Evolutionary conservation across 768 basidiomycete genomes (phyloP).

Genomic region (Saitozyma sp.): DNA sequence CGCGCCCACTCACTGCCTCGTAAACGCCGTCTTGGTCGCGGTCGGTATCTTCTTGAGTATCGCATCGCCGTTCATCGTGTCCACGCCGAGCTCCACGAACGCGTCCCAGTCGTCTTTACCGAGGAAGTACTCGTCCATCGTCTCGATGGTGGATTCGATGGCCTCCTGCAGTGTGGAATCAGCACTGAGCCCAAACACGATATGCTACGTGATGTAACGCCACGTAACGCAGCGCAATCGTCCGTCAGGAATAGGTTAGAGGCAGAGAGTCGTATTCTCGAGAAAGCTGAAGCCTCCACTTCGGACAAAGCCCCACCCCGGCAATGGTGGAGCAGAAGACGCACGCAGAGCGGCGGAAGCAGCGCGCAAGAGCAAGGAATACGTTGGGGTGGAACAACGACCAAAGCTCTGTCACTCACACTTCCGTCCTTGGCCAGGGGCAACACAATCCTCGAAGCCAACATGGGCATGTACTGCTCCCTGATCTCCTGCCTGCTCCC

Average conservation of each 20-base stretch:
- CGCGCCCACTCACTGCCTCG: constrained; percentile 65
- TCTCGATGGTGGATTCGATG: constrained; percentile 75
- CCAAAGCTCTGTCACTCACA: constrained; percentile 59
- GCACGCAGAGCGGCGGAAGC: no score
- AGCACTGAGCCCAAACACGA: no score
- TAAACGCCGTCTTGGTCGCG: constrained; percentile 79
- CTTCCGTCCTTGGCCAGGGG: constrained; percentile 73
- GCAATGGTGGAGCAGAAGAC: no score
- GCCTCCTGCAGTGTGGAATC: constrained; percentile 60
- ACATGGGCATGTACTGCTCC: constrained; percentile 84
- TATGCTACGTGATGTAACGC: no score
- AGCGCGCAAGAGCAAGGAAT: no score
- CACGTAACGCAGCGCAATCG: background rate
- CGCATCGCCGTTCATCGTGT: constrained; percentile 68
- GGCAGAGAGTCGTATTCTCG: background rate
- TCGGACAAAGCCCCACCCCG: no score
- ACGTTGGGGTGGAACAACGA: no score
- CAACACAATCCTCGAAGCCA: constrained; percentile 75
- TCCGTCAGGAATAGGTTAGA: no score
- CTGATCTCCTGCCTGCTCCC: constrained; percentile 87
- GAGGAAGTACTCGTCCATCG: constrained; percentile 92
- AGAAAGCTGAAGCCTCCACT: no score
- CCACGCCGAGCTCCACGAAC: constrained; percentile 88
- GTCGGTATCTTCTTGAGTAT: constrained; percentile 81
- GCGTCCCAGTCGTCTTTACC: constrained; percentile 97